Evolutionary conservation across 768 basidiomycete genomes (phyloP).

Genomic region (Leccinum truebloodii): DNA sequence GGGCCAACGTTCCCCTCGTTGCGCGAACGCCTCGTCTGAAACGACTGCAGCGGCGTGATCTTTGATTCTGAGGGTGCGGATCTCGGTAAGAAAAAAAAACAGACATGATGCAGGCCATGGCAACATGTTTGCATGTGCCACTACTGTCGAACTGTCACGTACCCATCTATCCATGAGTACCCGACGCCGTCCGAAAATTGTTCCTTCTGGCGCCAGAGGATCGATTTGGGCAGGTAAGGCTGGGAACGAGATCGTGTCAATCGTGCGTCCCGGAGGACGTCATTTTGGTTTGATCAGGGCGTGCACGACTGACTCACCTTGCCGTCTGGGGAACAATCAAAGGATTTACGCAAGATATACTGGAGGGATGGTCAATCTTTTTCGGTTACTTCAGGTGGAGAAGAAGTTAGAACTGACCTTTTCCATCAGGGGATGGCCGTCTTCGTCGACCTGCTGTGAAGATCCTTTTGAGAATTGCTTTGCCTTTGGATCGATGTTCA

Average conservation of each 20-base stretch:
- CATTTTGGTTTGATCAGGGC: background rate
- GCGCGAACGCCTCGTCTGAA: constrained; percentile 79
- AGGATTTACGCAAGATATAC: constrained; percentile 96
- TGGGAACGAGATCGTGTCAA: constrained; percentile 28
- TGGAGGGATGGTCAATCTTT: constrained; percentile 30
- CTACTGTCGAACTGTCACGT: constrained; percentile 19
- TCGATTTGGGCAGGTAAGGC: constrained; percentile 92
- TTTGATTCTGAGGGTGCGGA: constrained; percentile 68
- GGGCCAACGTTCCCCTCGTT: constrained; percentile 73
- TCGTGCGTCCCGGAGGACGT: background rate
- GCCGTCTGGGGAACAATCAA: constrained; percentile 81
- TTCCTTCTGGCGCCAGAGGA: constrained; percentile 99
- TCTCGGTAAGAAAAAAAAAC: constrained; percentile 1
- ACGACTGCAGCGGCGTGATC: constrained; percentile 74
- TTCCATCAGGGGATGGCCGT: constrained; percentile 93
- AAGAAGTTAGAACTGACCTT: constrained; percentile 56
- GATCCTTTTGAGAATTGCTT: constrained; percentile 90
- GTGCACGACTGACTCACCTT: constrained; percentile 44
- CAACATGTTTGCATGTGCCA: background rate
- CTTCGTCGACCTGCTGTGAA: constrained; percentile 71
- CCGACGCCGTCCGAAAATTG: constrained; percentile 99
- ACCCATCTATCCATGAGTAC: constrained; percentile 99
- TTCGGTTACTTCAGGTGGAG: constrained; percentile 4
- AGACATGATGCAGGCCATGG: background rate
- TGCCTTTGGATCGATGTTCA: constrained; percentile 84